A percentile compares a stretch with the other conserved stretches of the same genome.
Evolutionary conservation across 2,329 filamentous ascomycete species (phyloP).

Genomic region (Alternaria alternata): DNA sequence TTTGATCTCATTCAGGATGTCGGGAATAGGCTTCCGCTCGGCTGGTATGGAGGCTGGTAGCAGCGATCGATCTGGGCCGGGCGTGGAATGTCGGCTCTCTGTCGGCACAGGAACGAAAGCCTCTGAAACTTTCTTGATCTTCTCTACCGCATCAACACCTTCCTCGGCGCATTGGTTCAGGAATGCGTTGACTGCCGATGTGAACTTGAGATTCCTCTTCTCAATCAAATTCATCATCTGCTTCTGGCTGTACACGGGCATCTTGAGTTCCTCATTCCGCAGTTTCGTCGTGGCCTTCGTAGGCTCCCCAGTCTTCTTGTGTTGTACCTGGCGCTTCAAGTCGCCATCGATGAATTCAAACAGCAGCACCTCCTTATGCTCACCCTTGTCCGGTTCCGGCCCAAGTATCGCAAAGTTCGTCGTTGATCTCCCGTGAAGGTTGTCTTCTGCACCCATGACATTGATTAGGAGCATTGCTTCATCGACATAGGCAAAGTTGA

Average conservation of each 20-base stretch:
- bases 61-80: conserved; percentile 53
- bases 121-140: conserved; percentile 67
- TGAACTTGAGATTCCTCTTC: conserved; percentile 86
- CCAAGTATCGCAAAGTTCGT: conserved; percentile 53
- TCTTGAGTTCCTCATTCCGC: conserved; percentile 81
- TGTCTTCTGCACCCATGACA: conserved; percentile 72
- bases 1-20: conserved; percentile 87
- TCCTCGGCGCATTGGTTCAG: conserved; percentile 75
- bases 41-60: conserved; percentile 78
- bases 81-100: conserved; percentile 53
- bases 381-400: conserved; percentile 50
- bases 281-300: conserved; percentile 72
- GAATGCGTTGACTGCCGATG: conserved; percentile 77
- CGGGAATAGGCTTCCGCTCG: conserved; percentile 79
- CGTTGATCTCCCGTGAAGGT: conserved; percentile 66
- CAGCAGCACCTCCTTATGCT: conserved; percentile 74
- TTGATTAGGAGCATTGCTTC: conserved; percentile 84
- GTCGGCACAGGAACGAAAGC: conserved; percentile 69
- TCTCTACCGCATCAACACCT: conserved; percentile 71
- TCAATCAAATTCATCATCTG: conserved; percentile 90
- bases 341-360: conserved; percentile 96
- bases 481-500: conserved; percentile 87
- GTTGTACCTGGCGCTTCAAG: conserved; percentile 78
- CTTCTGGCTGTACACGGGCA: conserved; percentile 92
- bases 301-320: conserved; percentile 76